Base-by-base conservation (phyloP, 768 basidiomycete genomes). In the Suillus luteus region DNA sequence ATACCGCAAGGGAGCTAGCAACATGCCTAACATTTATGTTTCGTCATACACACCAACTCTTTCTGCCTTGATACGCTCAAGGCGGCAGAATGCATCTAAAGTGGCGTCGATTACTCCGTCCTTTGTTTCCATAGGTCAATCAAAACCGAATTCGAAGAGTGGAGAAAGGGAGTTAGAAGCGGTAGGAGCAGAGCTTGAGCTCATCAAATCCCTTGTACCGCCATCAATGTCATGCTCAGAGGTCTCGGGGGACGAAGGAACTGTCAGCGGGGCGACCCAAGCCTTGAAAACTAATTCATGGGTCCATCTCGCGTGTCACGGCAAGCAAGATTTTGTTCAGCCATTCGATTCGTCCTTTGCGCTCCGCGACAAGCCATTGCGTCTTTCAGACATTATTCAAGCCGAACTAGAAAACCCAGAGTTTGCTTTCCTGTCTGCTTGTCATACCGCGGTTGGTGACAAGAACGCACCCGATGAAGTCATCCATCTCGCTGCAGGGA, bases 21-120 rank as follows among this genome's bases (percentile, higher is more conserved):
- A 65, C 59, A 54, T 69, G 59, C 10, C 67, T 1, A 62, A 67
- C 48, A 49, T 74, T 9, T 69, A 70, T 51, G 31, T 77, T 40
- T 77, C 77, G 7, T 77, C 76, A 12, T 77, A 77, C 59, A 78
- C 75, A 7, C 76, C 77, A 0, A 73, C 74, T 0, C 22, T 77
- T 3, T 62, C 68, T 10, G 73, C 77, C 6, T 67, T 77, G 12
- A 65, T 73, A 27, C 68, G 70, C 6, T 68, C 71, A 8, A 69
- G 76, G 7, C 44, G 40, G 15, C 60, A 60, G 12, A 27, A 24
- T 31, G 40, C 2, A 37, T 22, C 44, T 11, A 27, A 44, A n/a
- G 31, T 54, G 9, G 31, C 31, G 17, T 22, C 27, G 44, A 46
- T 19, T 19, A 41, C 5, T 6, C 49, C 12, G 31, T 40, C 46